Evolutionary conservation across 139 green algal genomes (phyloP).

Genomic region (Desmodesmus armatus): DNA sequence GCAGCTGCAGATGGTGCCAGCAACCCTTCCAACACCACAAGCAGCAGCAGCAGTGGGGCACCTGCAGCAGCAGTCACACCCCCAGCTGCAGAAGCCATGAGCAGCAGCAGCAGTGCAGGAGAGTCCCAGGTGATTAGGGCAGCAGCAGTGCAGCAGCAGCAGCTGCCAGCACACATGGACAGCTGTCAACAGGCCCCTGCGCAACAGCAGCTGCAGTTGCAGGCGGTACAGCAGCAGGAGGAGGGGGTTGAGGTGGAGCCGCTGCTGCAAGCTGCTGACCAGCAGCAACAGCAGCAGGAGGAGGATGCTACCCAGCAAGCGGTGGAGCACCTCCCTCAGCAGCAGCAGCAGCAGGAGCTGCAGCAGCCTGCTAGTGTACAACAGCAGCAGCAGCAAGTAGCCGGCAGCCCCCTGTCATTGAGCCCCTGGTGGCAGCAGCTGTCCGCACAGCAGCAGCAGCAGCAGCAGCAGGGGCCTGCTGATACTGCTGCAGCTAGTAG

Average conservation of each 20-base stretch:
- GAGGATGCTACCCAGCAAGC: not conserved
- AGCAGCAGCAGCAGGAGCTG: not conserved
- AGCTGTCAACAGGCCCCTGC: not conserved
- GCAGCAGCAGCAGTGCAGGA: not conserved
- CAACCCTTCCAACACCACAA: too few relatives aligned
- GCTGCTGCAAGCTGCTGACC: not conserved
- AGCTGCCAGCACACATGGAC: too few relatives aligned
- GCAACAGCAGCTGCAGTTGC: not conserved
- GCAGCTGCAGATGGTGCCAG: too few relatives aligned
- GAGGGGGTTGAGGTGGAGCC: not conserved
- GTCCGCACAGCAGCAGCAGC: not conserved
- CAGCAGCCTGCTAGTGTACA: not conserved
- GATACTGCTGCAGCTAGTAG: constrained; percentile 1
- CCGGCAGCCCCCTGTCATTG: too few relatives aligned
- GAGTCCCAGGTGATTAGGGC: not conserved
- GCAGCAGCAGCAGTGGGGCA: constrained; percentile 3
- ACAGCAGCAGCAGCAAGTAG: constrained; percentile 9
- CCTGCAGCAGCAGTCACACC: not conserved
- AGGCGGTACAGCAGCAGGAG: constrained; percentile 12
- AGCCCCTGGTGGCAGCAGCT: constrained; percentile 24
- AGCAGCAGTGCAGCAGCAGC: constrained; percentile 21
- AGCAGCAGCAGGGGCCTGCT: not conserved
- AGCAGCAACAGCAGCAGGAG: constrained; percentile 29
- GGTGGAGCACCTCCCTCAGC: constrained; percentile 22
- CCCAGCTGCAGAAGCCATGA: not conserved